Percentiles rank a stretch among this genome's conserved stretches.
Conservation (phyloP, 2,329 filamentous ascomycete genomes). For the Trichophyton verrucosum region DNA sequence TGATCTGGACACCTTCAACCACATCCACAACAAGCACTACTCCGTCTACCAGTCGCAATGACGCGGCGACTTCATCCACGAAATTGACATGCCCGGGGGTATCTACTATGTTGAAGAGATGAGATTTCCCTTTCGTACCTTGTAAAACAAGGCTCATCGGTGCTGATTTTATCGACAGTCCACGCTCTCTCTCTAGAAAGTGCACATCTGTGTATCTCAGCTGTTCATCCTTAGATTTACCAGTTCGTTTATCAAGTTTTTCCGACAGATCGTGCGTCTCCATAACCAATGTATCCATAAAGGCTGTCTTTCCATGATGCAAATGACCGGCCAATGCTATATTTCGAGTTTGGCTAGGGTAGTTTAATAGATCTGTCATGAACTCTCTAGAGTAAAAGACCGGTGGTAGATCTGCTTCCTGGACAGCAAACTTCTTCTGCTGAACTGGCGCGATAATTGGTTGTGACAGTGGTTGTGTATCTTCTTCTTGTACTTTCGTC, state of each 20-base stretch:
- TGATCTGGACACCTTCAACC: constrained; percentile 96
- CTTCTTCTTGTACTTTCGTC: constrained; percentile 90
- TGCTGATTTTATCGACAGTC: constrained; percentile 79
- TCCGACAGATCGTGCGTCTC: constrained; percentile 84
- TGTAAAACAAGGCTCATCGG: constrained; percentile 91
- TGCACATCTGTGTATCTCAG: constrained; percentile 91
- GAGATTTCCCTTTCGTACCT: constrained; percentile 82
- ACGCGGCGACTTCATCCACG: constrained; percentile 87
- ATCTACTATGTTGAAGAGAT: constrained; percentile 87
- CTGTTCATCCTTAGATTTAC: constrained; percentile 74
- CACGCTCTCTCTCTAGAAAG: constrained; percentile 74
- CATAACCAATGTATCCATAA: constrained; percentile 95
- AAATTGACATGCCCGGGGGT: constrained; percentile 98
- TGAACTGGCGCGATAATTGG: constrained; percentile 89
- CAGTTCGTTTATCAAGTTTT: constrained; percentile 65
- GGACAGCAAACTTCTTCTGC: constrained; percentile 89
- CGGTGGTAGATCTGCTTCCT: constrained; percentile 79
- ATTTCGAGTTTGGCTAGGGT: constrained; percentile 86
- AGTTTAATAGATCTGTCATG: constrained; percentile 93
- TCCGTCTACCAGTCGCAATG: constrained; percentile 76
- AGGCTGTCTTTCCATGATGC: constrained; percentile 94
- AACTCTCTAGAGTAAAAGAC: constrained; percentile 82
- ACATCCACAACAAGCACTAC: constrained; percentile 90
- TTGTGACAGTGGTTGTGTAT: constrained; percentile 80
- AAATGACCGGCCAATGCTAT: constrained; percentile 83